Base-by-base conservation (phyloP, 2,329 filamentous ascomycete species). In the Pezicula radicicola region DNA sequence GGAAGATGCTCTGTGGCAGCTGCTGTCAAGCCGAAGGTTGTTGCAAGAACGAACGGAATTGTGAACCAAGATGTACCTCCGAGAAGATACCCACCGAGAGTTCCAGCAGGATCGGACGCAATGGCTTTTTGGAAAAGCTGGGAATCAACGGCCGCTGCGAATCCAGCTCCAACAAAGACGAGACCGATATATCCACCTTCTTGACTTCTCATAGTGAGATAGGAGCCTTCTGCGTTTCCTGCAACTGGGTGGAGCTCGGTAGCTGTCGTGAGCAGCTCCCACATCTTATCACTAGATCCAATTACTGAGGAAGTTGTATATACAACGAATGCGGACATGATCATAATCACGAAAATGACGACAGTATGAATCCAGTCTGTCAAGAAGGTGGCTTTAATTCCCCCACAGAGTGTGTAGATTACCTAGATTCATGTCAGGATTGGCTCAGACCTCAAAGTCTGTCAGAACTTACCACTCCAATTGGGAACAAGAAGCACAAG, bases 41-140 rank as follows among this genome's bases (percentile, higher is more conserved):
- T 95, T 1, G 90, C 89, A 1, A 84, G 87, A 12, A 95, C 76
- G 86, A 88, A 95, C 0, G 91, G 91, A 48, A 96, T 93, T 1
- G 91, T 90, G 60, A 95, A 95, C 90, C 90, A 95, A 47, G 81
- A 84, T 1, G 94, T 77, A 16, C 91, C 91, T 7, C 91, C 91
- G 48, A 93, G 80, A 50, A 55, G 47, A 66, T 96, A 95, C 13
- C 90, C 91, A 0, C 90, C 89, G 3, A 96, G 80, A 0, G 91
- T 91, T 54, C 91, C 84, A 0, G 91, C 86, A 0, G 89, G 89
- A 18, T 83, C 85, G 0, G 91, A 89, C 3, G 91, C 89, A 60
- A 95, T 94, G 13, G 89, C 90, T 70, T 95, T 95, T 77, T 94
- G 92, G 71, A 90, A 94, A 15, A 55, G 49, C 33, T 52, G 49